A percentile compares a stretch with the other conserved stretches of the same genome.
These are phyloP conservation scores for Aureobasidium sp. DNA, from an alignment of 2,329 filamentous ascomycete genomes.

Conservation along the genomic window DNA sequence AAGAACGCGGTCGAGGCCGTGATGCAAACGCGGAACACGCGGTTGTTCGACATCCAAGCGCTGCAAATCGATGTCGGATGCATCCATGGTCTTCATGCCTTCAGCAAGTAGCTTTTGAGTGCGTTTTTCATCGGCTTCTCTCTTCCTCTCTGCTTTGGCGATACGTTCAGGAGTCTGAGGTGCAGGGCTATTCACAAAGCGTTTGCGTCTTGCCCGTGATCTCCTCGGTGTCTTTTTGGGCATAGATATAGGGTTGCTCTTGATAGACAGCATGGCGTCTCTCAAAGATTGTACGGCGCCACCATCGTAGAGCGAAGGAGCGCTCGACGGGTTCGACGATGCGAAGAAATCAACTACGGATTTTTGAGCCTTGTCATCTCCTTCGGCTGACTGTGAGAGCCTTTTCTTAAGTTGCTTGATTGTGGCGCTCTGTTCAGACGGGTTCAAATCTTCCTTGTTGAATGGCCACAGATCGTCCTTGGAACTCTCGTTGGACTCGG, in stretches of 20 bases:
- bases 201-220: neutral
- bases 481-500: neutral
- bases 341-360: neutral
- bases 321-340: neutral
- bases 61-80: neutral
- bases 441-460: neutral
- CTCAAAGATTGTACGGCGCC: constrained; percentile 1
- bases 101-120: neutral
- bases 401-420: neutral
- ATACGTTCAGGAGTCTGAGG: constrained; percentile 1
- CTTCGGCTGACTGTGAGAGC: neutral
- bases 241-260: neutral
- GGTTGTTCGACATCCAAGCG: constrained; percentile 35
- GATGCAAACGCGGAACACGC: constrained; percentile 57
- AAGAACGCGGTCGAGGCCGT: constrained; percentile 79
- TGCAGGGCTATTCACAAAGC: neutral
- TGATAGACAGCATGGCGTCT: constrained; percentile 10
- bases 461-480: neutral
- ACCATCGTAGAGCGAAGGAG: neutral
- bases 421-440: neutral
- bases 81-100: neutral
- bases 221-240: neutral
- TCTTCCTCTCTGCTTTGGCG: neutral
- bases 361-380: neutral
- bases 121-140: neutral